phyloP scores from a whole-genome alignment of 768 basidiomycete species.

The Tylopilus rubrobrunneus region DNA sequence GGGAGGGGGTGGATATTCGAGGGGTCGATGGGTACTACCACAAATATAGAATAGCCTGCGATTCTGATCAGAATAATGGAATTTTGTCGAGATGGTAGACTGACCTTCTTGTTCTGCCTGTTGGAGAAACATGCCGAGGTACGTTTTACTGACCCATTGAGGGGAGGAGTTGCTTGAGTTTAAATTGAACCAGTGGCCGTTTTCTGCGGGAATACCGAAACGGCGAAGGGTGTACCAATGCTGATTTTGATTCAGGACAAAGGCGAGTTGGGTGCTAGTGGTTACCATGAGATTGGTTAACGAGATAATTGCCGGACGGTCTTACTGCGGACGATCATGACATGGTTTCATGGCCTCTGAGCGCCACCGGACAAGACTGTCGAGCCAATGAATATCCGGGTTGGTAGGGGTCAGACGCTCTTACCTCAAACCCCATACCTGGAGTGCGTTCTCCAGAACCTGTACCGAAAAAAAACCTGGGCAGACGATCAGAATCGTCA shows the following conservation, averaged over 20 bases:
- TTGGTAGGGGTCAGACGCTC: constrained; percentile 13
- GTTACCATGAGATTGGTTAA: constrained; percentile 7
- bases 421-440: constrained; percentile 81
- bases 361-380: constrained; percentile 75
- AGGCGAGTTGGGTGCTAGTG: constrained; percentile 73
- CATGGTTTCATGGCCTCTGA: constrained; percentile 76
- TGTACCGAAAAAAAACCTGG: constrained; percentile 90
- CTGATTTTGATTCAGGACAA: constrained; percentile 79
- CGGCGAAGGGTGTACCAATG: constrained; percentile 90
- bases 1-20: constrained; percentile 48
- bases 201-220: constrained; percentile 54
- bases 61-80: constrained; percentile 6
- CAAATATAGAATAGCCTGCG: constrained; percentile 79
- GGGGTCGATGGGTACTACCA: constrained; percentile 58
- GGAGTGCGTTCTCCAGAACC: constrained; percentile 79
- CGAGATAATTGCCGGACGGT: constrained; percentile 3
- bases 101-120: constrained; percentile 84
- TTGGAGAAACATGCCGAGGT: constrained; percentile 81
- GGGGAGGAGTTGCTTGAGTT: constrained; percentile 70
- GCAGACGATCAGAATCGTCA: not conserved
- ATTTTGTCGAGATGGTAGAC: constrained; percentile 7
- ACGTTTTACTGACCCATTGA: constrained; percentile 80
- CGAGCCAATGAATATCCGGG: constrained; percentile 2
- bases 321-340: constrained; percentile 75
- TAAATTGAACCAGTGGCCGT: constrained; percentile 85